Evolutionary conservation across 176 grass and related monocot genomes (phyloP).

Genomic region (Pontederia crassipes): DNA sequence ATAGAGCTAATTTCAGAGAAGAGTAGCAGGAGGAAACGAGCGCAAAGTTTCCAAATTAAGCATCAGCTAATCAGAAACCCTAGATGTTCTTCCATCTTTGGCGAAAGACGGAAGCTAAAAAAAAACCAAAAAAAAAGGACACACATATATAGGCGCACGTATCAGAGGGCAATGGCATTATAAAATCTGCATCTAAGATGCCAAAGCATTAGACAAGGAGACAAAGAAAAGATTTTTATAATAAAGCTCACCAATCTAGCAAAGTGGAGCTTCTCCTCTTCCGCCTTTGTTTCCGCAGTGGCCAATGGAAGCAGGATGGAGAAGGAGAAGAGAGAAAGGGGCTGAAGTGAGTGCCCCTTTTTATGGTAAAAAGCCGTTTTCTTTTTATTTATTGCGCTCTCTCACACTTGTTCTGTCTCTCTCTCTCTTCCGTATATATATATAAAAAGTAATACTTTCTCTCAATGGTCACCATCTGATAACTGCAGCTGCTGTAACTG

Average conservation of each 20-base stretch:
- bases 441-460: no score
- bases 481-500: no score
- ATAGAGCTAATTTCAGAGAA: slow-evolving; percentile 26
- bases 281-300: no score
- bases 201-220: no score
- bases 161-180: not conserved
- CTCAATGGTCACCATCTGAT: no score
- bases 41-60: slow-evolving; percentile 13
- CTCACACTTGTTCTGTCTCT: not conserved
- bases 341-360: no score
- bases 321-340: no score
- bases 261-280: no score
- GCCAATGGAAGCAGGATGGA: no score
- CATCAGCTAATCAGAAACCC: slow-evolving; percentile 9
- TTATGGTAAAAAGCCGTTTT: not conserved
- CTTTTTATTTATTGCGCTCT: not conserved
- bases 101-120: not conserved
- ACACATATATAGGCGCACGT: not conserved
- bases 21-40: slow-evolving; percentile 19
- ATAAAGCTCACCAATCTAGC: no score
- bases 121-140: not conserved
- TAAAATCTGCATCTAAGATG: slow-evolving; percentile 2
- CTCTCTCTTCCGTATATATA: no score
- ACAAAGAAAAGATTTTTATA: no score
- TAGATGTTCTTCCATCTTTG: not conserved